Evolutionary conservation across 768 basidiomycete genomes (phyloP).

Genomic region (Megacollybia marginata): DNA sequence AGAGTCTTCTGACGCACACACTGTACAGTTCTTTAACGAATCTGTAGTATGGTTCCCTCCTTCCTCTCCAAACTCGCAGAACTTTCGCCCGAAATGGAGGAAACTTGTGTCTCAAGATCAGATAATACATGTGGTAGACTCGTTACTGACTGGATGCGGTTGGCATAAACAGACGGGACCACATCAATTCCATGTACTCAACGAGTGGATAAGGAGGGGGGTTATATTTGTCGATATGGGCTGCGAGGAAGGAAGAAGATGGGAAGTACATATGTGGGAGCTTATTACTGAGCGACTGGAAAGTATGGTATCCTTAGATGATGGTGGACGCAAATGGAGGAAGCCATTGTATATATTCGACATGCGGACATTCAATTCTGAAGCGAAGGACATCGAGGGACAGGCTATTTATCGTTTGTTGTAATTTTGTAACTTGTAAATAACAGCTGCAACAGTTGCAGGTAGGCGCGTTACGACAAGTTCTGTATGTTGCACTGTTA

Average conservation of each 20-base stretch:
- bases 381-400: background rate
- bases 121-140: background rate
- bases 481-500: too few species aligned
- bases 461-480: too few species aligned
- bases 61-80: background rate
- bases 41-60: background rate
- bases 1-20: background rate
- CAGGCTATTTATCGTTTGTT: too few species aligned
- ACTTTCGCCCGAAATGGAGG: background rate
- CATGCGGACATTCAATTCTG: background rate
- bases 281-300: too few species aligned
- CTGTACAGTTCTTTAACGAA: background rate
- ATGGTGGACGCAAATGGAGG: background rate
- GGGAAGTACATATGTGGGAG: too few species aligned
- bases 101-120: background rate
- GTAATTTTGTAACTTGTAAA: too few species aligned
- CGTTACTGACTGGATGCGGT: too few species aligned
- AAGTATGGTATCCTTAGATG: background rate
- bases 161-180: too few species aligned
- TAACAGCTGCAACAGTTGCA: too few species aligned
- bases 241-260: too few species aligned
- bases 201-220: background rate
- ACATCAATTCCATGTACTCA: background rate
- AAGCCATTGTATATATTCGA: conserved; percentile 26
- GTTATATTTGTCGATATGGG: too few species aligned